Evolutionary conservation across 176 grass and related monocot species (phyloP), one percentile per base, ranked within the genome.

Genomic region (Bromus sterilis): DNA sequence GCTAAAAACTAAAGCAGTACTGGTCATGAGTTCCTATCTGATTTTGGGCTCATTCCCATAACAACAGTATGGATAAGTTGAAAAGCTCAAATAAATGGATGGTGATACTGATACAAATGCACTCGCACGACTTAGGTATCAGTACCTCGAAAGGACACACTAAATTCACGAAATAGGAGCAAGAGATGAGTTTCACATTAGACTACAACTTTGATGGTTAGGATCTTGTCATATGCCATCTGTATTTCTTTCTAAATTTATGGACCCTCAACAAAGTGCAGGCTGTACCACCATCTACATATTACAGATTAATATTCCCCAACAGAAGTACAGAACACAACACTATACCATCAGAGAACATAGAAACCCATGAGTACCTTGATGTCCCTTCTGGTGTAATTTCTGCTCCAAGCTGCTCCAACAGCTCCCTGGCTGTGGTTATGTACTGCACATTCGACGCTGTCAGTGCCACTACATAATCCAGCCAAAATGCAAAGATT

Each of bases 341-440:
- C 23, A 34, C 4, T 12, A 33, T 71, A 26, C 1, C 21, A 11
- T 80, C 8, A 20, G 6, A 66, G 10, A 75, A 39, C 56, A 20
- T 11, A 76, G 12, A 59, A 39, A 79, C 61, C 44, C 20, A 66
- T 9, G 29, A 65, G 29, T 71, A 85, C 82, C 87, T 89, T n/a
- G 89, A 78, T 81, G 76, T 78, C 44, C 91, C 93, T 88, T 89
- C 87, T n/a, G 84, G 85, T 78, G 95, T 77, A 70, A 79, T 86
- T 82, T 95, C 96, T 64, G 89, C 66, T 63, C 93, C 88, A 83
- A 98, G 44, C 76, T 95, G 93, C 87, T 95, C 90, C 84, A 99
- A 81, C 36, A 93, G 74, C 83, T 99, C 91, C 66, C 96, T 89
- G 31, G 84, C 87, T 82, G 93, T 95, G 81, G 96, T 99, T 32